Conservation (phyloP, 371 early-diverging fungal species). For the Blakeslea trispora region DNA sequence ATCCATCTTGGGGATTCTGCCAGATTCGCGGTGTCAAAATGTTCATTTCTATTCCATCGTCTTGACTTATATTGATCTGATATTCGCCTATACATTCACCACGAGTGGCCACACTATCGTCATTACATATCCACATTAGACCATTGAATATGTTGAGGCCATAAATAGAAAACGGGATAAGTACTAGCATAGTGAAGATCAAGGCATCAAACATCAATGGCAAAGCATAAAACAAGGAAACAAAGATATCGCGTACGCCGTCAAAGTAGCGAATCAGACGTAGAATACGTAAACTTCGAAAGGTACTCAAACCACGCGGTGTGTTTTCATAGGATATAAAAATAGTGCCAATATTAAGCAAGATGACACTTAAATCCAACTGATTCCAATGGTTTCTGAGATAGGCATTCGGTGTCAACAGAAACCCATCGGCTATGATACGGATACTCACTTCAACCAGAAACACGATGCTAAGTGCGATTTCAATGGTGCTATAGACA, state of each 20-base stretch:
- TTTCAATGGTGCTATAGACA: constrained; percentile 45
- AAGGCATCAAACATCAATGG: constrained; percentile 62
- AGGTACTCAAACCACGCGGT: constrained; percentile 46
- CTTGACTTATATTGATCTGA: constrained; percentile 33
- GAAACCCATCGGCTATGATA: constrained; percentile 57
- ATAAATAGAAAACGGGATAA: constrained; percentile 61
- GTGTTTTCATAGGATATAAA: constrained; percentile 40
- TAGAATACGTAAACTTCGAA: constrained; percentile 60
- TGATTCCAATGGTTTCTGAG: constrained; percentile 59
- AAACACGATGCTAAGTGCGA: constrained; percentile 48
- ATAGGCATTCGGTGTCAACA: constrained; percentile 54
- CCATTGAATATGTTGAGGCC: constrained; percentile 64
- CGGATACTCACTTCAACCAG: constrained; percentile 53
- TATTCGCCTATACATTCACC: constrained; percentile 55
- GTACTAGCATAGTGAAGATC: constrained; percentile 51
- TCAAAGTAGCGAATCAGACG: constrained; percentile 62
- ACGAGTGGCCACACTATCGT: constrained; percentile 33
- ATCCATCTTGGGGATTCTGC: constrained; percentile 52
- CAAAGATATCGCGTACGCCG: constrained; percentile 59
- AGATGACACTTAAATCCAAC: constrained; percentile 52
- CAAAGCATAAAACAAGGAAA: constrained; percentile 53
- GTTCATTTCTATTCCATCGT: constrained; percentile 28
- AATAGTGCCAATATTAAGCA: constrained; percentile 49
- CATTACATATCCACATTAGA: constrained; percentile 58
- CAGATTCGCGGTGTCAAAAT: constrained; percentile 53